Conservation (phyloP, 2,329 filamentous ascomycete species). For the Elsinoe australis region DNA sequence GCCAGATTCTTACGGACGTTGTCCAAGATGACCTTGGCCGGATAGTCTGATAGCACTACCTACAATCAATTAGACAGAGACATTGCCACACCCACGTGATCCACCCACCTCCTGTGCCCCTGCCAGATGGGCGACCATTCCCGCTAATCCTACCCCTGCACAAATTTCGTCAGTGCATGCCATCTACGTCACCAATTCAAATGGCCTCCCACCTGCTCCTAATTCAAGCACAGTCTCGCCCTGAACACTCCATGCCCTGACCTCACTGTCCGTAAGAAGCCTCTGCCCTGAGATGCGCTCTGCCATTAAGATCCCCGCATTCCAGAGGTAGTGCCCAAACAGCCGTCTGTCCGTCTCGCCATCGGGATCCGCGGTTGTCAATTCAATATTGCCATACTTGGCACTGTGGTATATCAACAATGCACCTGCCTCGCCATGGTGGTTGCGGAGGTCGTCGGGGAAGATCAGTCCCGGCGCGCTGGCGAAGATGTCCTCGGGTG, state of each 20-base stretch:
- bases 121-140: slow-evolving; percentile 40
- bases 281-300: slow-evolving; percentile 35
- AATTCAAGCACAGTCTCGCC: slow-evolving; percentile 54
- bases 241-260: slow-evolving; percentile 40
- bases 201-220: slow-evolving; percentile 56
- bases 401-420: slow-evolving; percentile 48
- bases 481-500: slow-evolving; percentile 46
- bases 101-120: slow-evolving; percentile 37
- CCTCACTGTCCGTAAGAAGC: slow-evolving; percentile 23
- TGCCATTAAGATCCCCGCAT: slow-evolving; percentile 46
- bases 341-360: slow-evolving; percentile 50
- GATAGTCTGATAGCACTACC: slow-evolving; percentile 61
- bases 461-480: slow-evolving; percentile 57
- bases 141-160: slow-evolving; percentile 40
- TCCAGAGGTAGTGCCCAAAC: slow-evolving; percentile 70
- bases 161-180: slow-evolving; percentile 21
- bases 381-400: slow-evolving; percentile 33
- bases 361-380: slow-evolving; percentile 39
- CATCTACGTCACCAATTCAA: slow-evolving; percentile 15
- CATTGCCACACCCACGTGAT: background rate
- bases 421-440: slow-evolving; percentile 56
- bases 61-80: slow-evolving; percentile 23
- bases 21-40: slow-evolving; percentile 51
- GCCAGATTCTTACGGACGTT: slow-evolving; percentile 53
- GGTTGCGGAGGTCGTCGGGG: slow-evolving; percentile 58